Conservation (phyloP, 2,329 filamentous ascomycete genomes). For the Triangularia verruculosa region DNA sequence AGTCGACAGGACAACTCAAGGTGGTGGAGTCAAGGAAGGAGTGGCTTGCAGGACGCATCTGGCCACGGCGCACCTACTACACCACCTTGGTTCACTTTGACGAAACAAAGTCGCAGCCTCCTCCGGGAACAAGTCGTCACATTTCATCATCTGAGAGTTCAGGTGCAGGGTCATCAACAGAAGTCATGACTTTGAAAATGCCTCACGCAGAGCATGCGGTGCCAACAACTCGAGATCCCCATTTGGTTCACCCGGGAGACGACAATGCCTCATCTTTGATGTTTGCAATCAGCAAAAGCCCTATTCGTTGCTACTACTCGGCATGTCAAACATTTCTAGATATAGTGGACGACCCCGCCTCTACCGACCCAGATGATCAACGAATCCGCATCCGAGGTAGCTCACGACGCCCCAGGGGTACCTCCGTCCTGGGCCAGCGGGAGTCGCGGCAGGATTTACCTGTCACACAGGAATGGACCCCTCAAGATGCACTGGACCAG, state of each 20-base stretch:
- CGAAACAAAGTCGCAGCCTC: background rate
- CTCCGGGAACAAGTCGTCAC: background rate
- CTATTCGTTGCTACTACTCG: constrained; percentile 53
- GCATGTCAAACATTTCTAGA: constrained; percentile 56
- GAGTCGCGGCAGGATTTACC: constrained; percentile 6
- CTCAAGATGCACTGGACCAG: constrained; percentile 18
- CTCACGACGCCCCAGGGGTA: constrained; percentile 37
- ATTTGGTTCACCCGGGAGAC: constrained; percentile 49
- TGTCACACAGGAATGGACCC: background rate
- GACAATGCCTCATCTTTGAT: constrained; percentile 39
- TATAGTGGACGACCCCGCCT: constrained; percentile 50
- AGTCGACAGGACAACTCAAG: constrained; percentile 53
- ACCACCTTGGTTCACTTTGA: constrained; percentile 50
- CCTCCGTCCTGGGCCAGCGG: constrained; percentile 13
- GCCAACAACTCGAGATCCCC: constrained; percentile 34
- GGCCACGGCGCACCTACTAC: constrained; percentile 65
- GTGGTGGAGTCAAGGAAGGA: constrained; percentile 69
- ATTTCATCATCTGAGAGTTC: background rate
- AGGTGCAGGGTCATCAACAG: background rate
- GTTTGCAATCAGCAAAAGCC: constrained; percentile 53
- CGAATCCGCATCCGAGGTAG: constrained; percentile 48
- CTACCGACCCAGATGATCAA: constrained; percentile 36
- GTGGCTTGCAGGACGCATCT: constrained; percentile 54
- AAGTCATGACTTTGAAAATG: background rate
- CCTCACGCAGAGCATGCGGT: constrained; percentile 1